phyloP scores from a whole-genome alignment of 768 basidiomycete genomes.

The Butyriboletus loyo region DNA sequence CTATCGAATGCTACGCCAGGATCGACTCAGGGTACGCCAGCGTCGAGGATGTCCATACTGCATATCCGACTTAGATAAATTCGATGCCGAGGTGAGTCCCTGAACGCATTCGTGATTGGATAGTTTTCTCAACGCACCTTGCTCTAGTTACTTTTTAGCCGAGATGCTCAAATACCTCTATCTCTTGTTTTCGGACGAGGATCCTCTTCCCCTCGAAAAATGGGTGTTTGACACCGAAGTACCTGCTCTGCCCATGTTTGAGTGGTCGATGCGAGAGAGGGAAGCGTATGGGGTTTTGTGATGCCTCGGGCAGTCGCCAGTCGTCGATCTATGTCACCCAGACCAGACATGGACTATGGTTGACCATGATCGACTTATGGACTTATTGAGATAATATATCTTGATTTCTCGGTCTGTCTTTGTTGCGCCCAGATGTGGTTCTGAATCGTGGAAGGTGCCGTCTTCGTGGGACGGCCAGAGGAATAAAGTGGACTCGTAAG shows the following conservation, averaged over 20 bases:
- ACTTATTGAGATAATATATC: no score
- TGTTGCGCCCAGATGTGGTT: not conserved
- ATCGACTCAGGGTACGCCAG: constrained; percentile 61
- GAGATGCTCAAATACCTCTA: constrained; percentile 72
- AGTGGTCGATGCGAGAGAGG: constrained; percentile 56
- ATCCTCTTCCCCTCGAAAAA: no score
- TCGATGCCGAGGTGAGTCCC: constrained; percentile 66
- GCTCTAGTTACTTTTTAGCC: constrained; percentile 48
- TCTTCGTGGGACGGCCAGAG: not conserved
- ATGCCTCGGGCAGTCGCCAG: not conserved
- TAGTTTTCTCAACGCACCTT: constrained; percentile 7
- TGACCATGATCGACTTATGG: not conserved
- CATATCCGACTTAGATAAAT: constrained; percentile 39
- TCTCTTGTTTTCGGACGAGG: constrained; percentile 62
- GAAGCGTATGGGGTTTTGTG: constrained; percentile 33
- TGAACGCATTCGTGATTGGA: not conserved
- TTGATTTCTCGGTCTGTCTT: not conserved
- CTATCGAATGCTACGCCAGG: constrained; percentile 57
- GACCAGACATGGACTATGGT: not conserved
- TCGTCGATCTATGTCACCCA: not conserved
- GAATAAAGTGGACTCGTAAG: not conserved
- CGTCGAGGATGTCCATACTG: constrained; percentile 43
- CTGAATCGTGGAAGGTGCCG: not conserved
- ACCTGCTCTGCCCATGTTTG: constrained; percentile 71
- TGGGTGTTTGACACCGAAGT: constrained; percentile 71